Evolutionary conservation across 2,329 filamentous ascomycete species (phyloP).

Genomic region (Neonectria punicea): DNA sequence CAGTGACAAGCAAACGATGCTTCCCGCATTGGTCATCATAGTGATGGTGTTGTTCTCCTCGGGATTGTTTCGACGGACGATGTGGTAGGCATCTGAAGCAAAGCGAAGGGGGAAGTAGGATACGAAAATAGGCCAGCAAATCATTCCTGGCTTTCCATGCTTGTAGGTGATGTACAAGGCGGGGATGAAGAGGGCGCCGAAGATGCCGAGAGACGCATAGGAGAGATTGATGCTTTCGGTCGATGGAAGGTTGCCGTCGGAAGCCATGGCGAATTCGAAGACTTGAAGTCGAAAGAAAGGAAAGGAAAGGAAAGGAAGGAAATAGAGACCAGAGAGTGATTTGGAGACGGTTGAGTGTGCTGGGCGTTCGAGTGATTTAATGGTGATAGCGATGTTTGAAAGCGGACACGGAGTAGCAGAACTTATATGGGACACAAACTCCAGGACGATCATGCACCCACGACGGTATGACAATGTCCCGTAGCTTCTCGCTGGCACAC

Average conservation of each 20-base stretch:
- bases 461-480: too few relatives aligned
- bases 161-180: constrained; percentile 40
- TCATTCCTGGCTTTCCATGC: constrained; percentile 44
- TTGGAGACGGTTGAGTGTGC: too few relatives aligned
- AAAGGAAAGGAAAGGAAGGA: too few relatives aligned
- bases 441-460: too few relatives aligned
- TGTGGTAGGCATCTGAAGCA: constrained; percentile 39
- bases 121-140: constrained; percentile 45
- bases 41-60: constrained; percentile 35
- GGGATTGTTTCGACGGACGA: constrained; percentile 34
- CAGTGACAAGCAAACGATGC: constrained; percentile 41
- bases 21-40: constrained; percentile 43
- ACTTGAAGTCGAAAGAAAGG: too few relatives aligned
- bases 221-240: constrained; percentile 24
- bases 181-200: constrained; percentile 31
- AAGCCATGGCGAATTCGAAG: neutral
- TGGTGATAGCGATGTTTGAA: too few relatives aligned
- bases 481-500: too few relatives aligned
- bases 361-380: too few relatives aligned
- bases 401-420: too few relatives aligned
- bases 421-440: too few relatives aligned
- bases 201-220: constrained; percentile 38
- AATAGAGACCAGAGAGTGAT: too few relatives aligned
- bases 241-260: constrained; percentile 5
- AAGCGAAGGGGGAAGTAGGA: constrained; percentile 39